These are phyloP conservation scores for Theileria parva DNA, from an alignment of 169 alveolate genomes.

Conservation along the genomic window DNA sequence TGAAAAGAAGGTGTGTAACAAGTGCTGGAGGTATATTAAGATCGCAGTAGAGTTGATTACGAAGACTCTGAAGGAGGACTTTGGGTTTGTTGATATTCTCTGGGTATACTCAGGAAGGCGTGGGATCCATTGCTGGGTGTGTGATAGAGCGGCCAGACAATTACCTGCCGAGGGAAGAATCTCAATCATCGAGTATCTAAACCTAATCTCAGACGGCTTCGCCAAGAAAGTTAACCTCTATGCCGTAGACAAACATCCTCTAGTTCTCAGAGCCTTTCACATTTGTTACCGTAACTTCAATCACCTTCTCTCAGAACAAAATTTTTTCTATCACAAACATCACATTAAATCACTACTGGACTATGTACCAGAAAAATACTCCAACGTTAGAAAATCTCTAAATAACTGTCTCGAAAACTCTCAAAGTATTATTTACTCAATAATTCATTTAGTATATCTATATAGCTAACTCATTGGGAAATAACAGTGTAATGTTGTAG, in stretches of 20 bases:
- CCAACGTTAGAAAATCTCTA: slow-evolving; percentile 32
- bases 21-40: slow-evolving; percentile 92
- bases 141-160: slow-evolving; percentile 81
- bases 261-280: slow-evolving; percentile 54
- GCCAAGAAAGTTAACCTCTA: slow-evolving; percentile 70
- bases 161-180: slow-evolving; percentile 75
- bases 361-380: slow-evolving; percentile 42
- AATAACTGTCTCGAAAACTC: slow-evolving; percentile 4
- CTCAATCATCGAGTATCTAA: slow-evolving; percentile 76
- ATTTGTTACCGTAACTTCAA: slow-evolving; percentile 63
- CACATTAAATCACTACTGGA: slow-evolving; percentile 53
- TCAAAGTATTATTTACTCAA: neutral
- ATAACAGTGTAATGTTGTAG: too few relatives aligned
- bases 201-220: slow-evolving; percentile 68
- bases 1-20: slow-evolving; percentile 92
- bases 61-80: slow-evolving; percentile 87
- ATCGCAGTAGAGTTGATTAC: slow-evolving; percentile 78
- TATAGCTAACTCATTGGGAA: too few relatives aligned
- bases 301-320: slow-evolving; percentile 50
- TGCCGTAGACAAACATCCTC: slow-evolving; percentile 44
- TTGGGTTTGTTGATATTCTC: slow-evolving; percentile 90
- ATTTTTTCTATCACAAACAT: slow-evolving; percentile 3
- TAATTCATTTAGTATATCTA: neutral
- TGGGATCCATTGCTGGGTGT: slow-evolving; percentile 99
- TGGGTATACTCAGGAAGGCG: slow-evolving; percentile 98